Evolutionary conservation across 225 moss, liverwort and hornwort genomes (phyloP), one percentile per base, ranked within the genome.

Genomic region (Takakia lepidozioides): DNA sequence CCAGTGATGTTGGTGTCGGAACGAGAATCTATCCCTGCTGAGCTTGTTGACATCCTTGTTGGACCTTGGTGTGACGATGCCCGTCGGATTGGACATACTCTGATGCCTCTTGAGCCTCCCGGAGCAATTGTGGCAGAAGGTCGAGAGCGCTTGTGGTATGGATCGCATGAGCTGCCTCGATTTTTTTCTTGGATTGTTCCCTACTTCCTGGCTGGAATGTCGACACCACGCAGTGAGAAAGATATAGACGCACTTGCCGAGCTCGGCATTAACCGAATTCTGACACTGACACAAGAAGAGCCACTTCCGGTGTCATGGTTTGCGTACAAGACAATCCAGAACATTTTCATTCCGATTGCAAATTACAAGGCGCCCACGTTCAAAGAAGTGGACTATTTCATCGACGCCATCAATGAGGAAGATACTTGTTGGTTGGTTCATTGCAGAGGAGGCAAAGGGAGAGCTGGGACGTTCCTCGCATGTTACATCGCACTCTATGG

Each of bases 131-230:
- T 38, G 58, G 63, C 50, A 1, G 29, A 47, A 13, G 50, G 58
- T 3, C 51, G 67, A 49, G 67, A 76, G 8, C 63, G 71, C 34
- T 52, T 71, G 6, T 63, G 76, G 67, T 76, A 42, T 30, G 55
- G 0, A 1, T 19, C 23, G n/a, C 54, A 63, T 29, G 63, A 75
- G 45, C 59, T 88, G 15, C 84, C 84, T 18, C 61, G 84, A 36
- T 81, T 78, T 19, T 88, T 88, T 43, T 70, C 84, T 10, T 88
- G 84, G 87, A 75, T 84, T 20, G 84, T 81, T 22, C 84, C 87
- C 1, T 81, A 67, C 52, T 77, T 74, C 9, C 48, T 88, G 65
- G 84, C 84, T 16, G 84, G 74, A 20, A 88, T 88, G 87, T 88
- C 87, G 20, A 84, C 87, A 1, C 84, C 87, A 23, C 77, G 74